A percentile compares a stretch with the other conserved stretches of the same genome.
phyloP scores from a whole-genome alignment of 192 early-diverging fungal species.

The Funneliformis geosporum region DNA sequence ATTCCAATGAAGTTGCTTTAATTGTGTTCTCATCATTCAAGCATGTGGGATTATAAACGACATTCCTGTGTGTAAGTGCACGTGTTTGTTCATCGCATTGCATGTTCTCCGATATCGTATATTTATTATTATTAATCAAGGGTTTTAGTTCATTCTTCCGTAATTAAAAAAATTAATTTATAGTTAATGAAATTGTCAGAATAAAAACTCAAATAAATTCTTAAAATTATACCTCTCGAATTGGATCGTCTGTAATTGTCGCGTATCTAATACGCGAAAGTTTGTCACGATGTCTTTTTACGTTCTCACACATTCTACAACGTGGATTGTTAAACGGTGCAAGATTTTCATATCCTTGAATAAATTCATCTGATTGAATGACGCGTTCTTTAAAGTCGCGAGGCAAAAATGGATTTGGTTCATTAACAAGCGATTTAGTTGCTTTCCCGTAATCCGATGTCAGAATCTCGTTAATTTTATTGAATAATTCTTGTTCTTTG shows the following conservation, averaged over 20 bases:
- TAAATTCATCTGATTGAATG: background rate
- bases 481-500: background rate
- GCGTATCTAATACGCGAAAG: too few relatives aligned
- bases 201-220: background rate
- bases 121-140: background rate
- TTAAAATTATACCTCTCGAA: background rate
- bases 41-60: background rate
- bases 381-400: background rate
- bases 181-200: background rate
- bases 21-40: background rate
- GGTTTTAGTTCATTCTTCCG: background rate
- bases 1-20: background rate
- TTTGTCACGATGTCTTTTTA: too few relatives aligned
- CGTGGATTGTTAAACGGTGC: background rate
- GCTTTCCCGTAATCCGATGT: background rate
- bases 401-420: background rate
- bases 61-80: background rate
- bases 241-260: background rate
- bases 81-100: background rate
- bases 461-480: background rate
- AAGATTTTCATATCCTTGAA: background rate
- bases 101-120: background rate
- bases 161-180: background rate
- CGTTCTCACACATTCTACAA: background rate
- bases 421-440: background rate